These are phyloP conservation scores for Thielaviopsis populi DNA, from an alignment of 2,329 filamentous ascomycete species.

Conservation along the genomic window DNA sequence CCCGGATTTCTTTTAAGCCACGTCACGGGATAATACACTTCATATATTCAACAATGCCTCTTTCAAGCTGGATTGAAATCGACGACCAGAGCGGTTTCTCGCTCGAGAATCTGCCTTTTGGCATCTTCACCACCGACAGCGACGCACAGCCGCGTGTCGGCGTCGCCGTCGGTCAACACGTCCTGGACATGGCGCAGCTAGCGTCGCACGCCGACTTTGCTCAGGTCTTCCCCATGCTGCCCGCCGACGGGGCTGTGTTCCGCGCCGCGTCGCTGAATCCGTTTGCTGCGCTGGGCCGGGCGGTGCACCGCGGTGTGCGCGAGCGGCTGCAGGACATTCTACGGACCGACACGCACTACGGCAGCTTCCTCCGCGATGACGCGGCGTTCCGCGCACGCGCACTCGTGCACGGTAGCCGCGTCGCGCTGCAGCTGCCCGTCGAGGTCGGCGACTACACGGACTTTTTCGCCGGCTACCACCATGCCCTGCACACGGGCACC, in stretches of 20 bases:
- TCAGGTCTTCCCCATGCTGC: constrained; percentile 10
- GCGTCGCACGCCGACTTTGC: constrained; percentile 16
- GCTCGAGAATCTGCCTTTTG: constrained; percentile 59
- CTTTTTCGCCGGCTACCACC: constrained; percentile 61
- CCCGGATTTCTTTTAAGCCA: not conserved
- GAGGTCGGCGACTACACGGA: constrained; percentile 63
- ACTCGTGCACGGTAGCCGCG: not conserved
- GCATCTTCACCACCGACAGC: constrained; percentile 48
- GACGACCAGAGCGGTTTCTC: constrained; percentile 37
- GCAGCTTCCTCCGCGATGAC: constrained; percentile 10
- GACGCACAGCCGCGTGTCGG: constrained; percentile 43
- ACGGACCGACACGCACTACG: constrained; percentile 33
- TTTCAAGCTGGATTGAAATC: constrained; percentile 21
- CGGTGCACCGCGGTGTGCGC: constrained; percentile 51
- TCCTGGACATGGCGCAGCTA: constrained; percentile 39
- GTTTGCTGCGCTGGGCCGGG: constrained; percentile 52
- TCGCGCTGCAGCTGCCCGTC: constrained; percentile 44
- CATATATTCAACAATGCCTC: not conserved
- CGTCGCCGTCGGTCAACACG: constrained; percentile 52
- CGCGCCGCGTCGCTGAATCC: constrained; percentile 46
- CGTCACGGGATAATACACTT: not conserved
- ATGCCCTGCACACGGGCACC: constrained; percentile 48
- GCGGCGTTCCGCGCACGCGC: not conserved
- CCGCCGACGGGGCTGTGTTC: constrained; percentile 14
- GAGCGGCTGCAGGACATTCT: constrained; percentile 44